Evolutionary conservation across 805 yeast genomes (phyloP).

Genomic region (Nakazawaea populi): DNA sequence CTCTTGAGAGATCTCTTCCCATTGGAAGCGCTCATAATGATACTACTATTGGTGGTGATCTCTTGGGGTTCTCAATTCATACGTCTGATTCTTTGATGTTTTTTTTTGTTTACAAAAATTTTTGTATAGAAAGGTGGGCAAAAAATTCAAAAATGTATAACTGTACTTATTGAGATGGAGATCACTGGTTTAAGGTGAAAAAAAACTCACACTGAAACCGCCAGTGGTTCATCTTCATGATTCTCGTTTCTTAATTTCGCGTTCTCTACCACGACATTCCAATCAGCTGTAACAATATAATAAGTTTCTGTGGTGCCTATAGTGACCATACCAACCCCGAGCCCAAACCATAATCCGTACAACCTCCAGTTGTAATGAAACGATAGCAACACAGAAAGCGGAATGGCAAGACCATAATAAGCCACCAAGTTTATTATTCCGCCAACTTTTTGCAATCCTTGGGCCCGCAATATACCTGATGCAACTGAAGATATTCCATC

Average conservation of each 20-base stretch:
- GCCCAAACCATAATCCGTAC: constrained; percentile 70
- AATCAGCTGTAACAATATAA: constrained; percentile 43
- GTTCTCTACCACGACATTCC: constrained; percentile 41
- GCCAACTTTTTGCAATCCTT: constrained; percentile 71
- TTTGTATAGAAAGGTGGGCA: no score
- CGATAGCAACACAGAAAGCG: constrained; percentile 57
- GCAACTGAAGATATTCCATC: constrained; percentile 71
- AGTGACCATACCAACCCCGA: constrained; percentile 56
- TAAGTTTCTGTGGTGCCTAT: constrained; percentile 44
- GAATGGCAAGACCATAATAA: constrained; percentile 67
- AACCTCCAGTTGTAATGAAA: constrained; percentile 41
- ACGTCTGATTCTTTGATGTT: not conserved
- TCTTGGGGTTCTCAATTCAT: not conserved
- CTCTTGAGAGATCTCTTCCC: not conserved
- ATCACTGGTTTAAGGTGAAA: no score
- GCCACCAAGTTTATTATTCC: constrained; percentile 64
- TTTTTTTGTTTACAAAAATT: not conserved
- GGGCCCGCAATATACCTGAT: constrained; percentile 69
- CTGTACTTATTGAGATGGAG: no score
- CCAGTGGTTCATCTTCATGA: constrained; percentile 9
- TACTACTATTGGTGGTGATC: not conserved
- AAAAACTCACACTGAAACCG: no score
- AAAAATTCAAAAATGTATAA: no score
- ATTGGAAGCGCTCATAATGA: not conserved
- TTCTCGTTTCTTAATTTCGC: constrained; percentile 23